Evolutionary conservation across 1,139 yeast species (phyloP), one percentile per base, ranked within the genome.

Genomic region (Blastobotrys proliferans): DNA sequence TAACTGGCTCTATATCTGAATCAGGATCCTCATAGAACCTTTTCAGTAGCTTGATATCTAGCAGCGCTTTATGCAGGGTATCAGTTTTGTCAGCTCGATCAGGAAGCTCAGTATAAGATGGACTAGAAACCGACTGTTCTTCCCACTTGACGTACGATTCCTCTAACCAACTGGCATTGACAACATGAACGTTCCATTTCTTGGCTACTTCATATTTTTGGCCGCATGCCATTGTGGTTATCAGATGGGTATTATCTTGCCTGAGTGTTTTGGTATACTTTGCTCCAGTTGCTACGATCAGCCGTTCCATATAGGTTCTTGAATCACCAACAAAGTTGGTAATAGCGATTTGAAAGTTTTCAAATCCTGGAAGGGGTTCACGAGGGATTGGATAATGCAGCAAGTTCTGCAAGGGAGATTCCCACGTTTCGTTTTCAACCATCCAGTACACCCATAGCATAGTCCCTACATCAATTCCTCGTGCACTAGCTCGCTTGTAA

Each of bases 141-240:
- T 63, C 62, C 90, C 94, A 83, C 35, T 70, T 63, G 0, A 80
- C 70, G 57, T 72, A 83, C 41, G 84, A 74, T 46, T 85, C 94
- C 58, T 92, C 97, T n/a, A 92, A 64, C 98, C 98, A 92, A 16
- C 81, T 57, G 61, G 86, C 95, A 56, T 83, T 88, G 0, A 86
- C 82, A 1, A 83, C 73, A 6, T 67, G 66, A 1, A 73, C 57
- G 67, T 79, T 74, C 80, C 88, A 84, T 34, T 66, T 66, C 26
- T 67, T 61, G 0, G 94, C 95, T 8, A 92, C 86, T 9, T 73
- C 74, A 55, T 75, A 86, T 63, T 92, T 92, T 46, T 73, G 76
- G 1, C 98, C 97, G 14, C 61, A 62, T 0, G 84, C 74, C 32
- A 71, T 71, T 0, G 88, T 83, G 3, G 87, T 79, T 11, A 92